phyloP scores from a whole-genome alignment of 805 yeast species.

The Vanderwaltozyma polyspora region DNA sequence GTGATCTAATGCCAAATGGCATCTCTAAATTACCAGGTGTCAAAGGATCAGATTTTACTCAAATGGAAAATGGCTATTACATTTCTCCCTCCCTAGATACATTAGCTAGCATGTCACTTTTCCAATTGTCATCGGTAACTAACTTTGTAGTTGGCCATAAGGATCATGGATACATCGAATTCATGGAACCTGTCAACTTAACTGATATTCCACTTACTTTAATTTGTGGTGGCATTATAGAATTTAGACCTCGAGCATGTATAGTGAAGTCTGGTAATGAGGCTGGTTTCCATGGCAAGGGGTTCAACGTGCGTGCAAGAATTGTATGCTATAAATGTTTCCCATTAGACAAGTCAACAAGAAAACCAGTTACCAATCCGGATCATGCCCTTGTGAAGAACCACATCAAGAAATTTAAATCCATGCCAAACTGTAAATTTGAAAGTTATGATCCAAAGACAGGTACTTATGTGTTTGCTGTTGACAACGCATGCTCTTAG shows the following conservation, averaged over 20 bases:
- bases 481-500: constrained; percentile 11
- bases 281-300: constrained; percentile 64
- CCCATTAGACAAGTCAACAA: constrained; percentile 64
- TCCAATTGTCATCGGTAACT: constrained; percentile 52
- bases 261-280: constrained; percentile 60
- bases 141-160: constrained; percentile 69
- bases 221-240: constrained; percentile 54
- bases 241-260: constrained; percentile 49
- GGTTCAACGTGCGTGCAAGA: constrained; percentile 65
- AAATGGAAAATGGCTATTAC: constrained; percentile 74
- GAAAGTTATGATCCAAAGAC: constrained; percentile 65
- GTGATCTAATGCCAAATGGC: neutral
- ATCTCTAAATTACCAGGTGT: neutral
- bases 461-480: constrained; percentile 59
- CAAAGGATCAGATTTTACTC: constrained; percentile 31
- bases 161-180: constrained; percentile 62
- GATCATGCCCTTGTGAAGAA: constrained; percentile 57
- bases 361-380: constrained; percentile 65
- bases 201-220: constrained; percentile 51
- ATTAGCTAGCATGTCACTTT: constrained; percentile 45
- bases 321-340: constrained; percentile 70
- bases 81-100: constrained; percentile 65
- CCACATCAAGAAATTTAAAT: constrained; percentile 59
- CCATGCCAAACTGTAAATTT: constrained; percentile 45
- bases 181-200: constrained; percentile 73